Conservation (phyloP, 208 protist species). For the Leishmania gerbilli region DNA sequence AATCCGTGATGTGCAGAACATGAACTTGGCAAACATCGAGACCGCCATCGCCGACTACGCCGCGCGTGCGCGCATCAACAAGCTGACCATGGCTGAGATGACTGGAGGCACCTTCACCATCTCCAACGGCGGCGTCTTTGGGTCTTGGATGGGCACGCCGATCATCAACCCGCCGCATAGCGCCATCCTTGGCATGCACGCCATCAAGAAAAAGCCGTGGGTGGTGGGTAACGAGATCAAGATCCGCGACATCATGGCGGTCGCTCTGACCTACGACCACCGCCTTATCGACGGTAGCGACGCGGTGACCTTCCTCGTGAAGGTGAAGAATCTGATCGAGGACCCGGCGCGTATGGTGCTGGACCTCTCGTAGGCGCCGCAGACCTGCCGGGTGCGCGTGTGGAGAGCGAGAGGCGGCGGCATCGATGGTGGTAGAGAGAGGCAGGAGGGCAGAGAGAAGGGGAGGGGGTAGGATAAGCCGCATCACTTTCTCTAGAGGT, state of each 20-base stretch:
- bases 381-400: neutral
- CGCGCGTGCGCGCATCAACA: conserved; percentile 88
- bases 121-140: conserved; percentile 99
- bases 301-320: conserved; percentile 98
- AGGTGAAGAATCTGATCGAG: conserved; percentile 97
- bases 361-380: conserved; percentile 68
- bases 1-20: conserved; percentile 95
- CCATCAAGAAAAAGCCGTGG: conserved; percentile 96
- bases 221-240: conserved; percentile 92
- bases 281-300: conserved; percentile 98
- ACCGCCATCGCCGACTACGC: conserved; percentile 93
- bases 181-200: conserved; percentile 99
- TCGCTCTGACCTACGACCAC: conserved; percentile 99
- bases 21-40: conserved; percentile 97
- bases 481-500: neutral
- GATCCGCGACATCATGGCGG: conserved; percentile 98
- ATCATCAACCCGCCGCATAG: conserved; percentile 99
- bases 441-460: conserved; percentile 3
- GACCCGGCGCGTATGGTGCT: conserved; percentile 95
- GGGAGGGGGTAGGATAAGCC: neutral
- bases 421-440: conserved; percentile 3
- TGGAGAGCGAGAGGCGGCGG: neutral
- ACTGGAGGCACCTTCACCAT: conserved; percentile 99
- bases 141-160: conserved; percentile 98
- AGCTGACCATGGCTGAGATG: conserved; percentile 97